Evolutionary conservation across 257 asterid species (phyloP).

Genomic region (Ilex aquifolium): DNA sequence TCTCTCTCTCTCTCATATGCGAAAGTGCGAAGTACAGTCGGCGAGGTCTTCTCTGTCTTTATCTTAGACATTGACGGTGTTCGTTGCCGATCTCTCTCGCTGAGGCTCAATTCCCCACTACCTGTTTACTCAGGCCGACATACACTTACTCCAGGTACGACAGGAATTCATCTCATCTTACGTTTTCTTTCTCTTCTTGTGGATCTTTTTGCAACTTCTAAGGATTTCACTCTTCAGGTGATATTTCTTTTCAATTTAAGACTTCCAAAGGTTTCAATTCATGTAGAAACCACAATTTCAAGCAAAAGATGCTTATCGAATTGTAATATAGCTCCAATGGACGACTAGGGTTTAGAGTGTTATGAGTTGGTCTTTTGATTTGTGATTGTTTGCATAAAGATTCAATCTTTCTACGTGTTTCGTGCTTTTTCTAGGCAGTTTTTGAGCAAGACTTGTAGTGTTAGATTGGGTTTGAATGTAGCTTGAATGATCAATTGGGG

Average conservation of each 20-base stretch:
- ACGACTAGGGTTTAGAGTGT: slow-evolving; percentile 56
- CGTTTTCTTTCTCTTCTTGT: neutral
- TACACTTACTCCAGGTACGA: neutral
- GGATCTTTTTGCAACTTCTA: too few species aligned
- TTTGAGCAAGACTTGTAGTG: neutral
- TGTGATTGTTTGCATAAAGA: neutral
- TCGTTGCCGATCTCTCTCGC: too few species aligned
- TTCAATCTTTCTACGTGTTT: neutral
- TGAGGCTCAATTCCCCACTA: too few species aligned
- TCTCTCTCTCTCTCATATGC: too few species aligned
- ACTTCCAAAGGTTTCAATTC: neutral
- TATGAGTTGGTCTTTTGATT: neutral
- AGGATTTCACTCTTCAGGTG: too few species aligned
- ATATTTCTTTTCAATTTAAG: neutral
- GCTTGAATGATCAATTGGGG: neutral
- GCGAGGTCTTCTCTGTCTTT: too few species aligned
- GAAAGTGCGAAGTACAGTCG: too few species aligned
- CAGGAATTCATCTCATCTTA: neutral
- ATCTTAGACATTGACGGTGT: too few species aligned
- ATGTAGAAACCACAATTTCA: neutral
- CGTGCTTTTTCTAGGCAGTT: neutral
- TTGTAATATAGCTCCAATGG: neutral
- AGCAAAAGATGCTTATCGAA: neutral
- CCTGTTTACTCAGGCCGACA: neutral
- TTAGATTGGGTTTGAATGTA: neutral